These are phyloP conservation scores for Prinsepia uniflora DNA, from an alignment of 306 rosid species.

Conservation along the genomic window DNA sequence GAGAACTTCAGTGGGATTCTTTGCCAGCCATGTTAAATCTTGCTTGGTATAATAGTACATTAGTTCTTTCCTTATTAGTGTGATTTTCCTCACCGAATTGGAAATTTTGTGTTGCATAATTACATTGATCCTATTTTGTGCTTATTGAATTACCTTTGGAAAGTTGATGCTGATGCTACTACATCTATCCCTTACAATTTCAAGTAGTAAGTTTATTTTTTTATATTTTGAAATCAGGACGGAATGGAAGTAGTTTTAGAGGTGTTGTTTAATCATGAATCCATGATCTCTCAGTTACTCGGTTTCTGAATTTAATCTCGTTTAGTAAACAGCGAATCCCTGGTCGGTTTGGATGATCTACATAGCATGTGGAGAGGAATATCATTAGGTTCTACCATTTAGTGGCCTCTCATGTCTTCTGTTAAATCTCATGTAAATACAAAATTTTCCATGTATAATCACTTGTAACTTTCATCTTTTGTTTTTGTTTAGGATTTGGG, in stretches of 20 bases:
- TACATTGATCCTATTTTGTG: neutral
- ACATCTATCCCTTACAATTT: no score
- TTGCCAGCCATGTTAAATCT: neutral
- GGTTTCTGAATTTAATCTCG: no score
- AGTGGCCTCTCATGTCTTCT: no score
- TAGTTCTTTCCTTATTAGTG: neutral
- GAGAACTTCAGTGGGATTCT: neutral
- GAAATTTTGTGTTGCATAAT: neutral
- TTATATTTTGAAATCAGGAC: no score
- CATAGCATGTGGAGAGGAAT: no score
- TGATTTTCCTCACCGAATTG: neutral
- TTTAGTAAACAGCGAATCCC: no score
- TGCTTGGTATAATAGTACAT: neutral
- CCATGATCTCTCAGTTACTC: no score
- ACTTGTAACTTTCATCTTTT: conserved; percentile 10
- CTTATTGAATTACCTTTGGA: neutral
- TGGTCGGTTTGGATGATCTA: no score
- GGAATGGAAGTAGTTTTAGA: no score
- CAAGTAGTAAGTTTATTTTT: no score
- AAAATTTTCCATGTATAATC: neutral
- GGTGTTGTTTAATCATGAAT: no score
- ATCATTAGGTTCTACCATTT: no score
- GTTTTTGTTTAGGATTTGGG: conserved; percentile 61
- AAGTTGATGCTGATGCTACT: neutral
- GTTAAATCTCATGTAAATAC: neutral